Evolutionary conservation across 495 filamentous ascomycete species (phyloP), one percentile per base, ranked within the genome.

Genomic region (Hyaloscypha hepaticicola): DNA sequence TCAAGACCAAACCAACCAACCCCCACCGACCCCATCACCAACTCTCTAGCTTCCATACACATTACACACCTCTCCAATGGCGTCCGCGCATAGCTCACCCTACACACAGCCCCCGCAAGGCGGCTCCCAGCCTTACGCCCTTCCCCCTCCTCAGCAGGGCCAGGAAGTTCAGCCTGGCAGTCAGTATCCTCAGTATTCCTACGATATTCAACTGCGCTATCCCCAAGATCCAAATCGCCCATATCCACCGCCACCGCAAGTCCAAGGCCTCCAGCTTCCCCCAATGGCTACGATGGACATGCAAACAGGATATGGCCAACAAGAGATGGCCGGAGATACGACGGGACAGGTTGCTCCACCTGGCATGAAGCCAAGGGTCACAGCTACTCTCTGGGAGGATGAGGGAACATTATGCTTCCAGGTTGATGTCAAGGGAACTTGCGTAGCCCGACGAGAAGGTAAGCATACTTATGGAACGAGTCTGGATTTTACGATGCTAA

Each of bases 331-430:
- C 3, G 91, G 89, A 70, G 95, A 99, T 75, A 85, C 87, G 0
- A 95, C 91, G 5, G 95, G 95, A 9, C 95, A 99, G 75, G 75
- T 95, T 38, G 89, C 91, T 29, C 95, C 95, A 7, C 90, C 90
- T 22, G 95, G 95, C 3, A 93, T 96, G 80, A 97, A 97, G 80
- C 95, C 95, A 16, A 83, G 93, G 60, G 93, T 99, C 3, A 98
- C 95, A 1, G 96, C 95, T 19, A 99, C 95, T 4, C 74, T 99
- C 52, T 98, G 96, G 95, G 95, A 99, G 77, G 95, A 99, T 72
- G 95, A 99, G 72, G 95, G 95, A 11, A 97, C 91, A 69, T 80
- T 99, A 34, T 99, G 95, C 77, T 99, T 97, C 71, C 95, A 99
- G 72, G 95, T 99, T 26, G 95, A 99, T 73, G 93, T 94, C 0